Percentiles rank a stretch among this genome's conserved stretches.
Conservation (phyloP, 768 basidiomycete genomes). For the Arthromyces matolae region DNA sequence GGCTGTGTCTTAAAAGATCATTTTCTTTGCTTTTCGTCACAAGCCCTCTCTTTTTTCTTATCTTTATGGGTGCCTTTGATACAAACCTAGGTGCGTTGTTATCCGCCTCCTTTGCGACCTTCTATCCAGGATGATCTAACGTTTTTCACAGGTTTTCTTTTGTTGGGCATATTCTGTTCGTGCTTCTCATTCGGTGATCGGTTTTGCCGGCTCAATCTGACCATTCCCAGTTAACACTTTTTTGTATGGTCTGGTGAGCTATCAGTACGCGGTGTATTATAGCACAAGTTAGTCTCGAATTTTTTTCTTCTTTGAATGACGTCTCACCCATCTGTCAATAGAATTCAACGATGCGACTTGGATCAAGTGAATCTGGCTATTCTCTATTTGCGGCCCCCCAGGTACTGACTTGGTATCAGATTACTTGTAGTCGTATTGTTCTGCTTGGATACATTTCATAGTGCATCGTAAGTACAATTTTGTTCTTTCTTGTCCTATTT, state of each 20-base stretch:
- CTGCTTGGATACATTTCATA: conserved; percentile 10
- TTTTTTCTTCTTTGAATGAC: background rate
- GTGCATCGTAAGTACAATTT: conserved; percentile 6
- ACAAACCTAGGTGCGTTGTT: conserved; percentile 13
- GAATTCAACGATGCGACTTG: conserved; percentile 11
- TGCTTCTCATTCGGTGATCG: background rate
- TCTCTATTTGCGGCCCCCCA: background rate
- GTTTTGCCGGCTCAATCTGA: background rate
- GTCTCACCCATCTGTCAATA: background rate
- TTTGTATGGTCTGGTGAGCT: conserved; percentile 21
- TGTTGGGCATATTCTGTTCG: conserved; percentile 23
- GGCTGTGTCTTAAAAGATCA: too few species aligned
- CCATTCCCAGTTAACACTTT: conserved; percentile 19
- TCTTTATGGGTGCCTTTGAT: conserved; percentile 4
- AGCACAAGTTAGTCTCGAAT: conserved; percentile 11
- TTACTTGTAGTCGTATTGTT: conserved; percentile 8
- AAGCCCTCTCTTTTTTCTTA: too few species aligned
- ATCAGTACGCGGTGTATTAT: conserved; percentile 18
- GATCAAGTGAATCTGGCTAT: conserved; percentile 11
- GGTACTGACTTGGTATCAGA: background rate
- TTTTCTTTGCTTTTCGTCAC: too few species aligned
- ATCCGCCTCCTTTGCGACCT: background rate
- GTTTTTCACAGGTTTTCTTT: conserved; percentile 16
- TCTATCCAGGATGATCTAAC: background rate
- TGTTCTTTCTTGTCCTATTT: background rate